phyloP scores from a whole-genome alignment of 208 protist genomes.

The Trypanosoma cruzi region DNA sequence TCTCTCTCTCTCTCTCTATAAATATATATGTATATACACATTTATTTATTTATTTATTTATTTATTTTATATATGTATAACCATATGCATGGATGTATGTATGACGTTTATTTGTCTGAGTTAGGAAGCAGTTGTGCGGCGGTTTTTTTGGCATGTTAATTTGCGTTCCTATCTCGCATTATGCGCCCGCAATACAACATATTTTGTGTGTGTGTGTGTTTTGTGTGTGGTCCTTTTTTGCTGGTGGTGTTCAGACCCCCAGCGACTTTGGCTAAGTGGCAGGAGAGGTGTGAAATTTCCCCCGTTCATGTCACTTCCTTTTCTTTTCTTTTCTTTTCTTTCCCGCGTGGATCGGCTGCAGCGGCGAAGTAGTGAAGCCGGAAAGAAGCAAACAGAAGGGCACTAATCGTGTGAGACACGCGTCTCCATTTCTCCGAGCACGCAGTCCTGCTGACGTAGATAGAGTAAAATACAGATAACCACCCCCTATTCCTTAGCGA shows the following conservation, averaged over 20 bases:
- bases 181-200: not conserved
- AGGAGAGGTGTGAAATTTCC: too few species aligned
- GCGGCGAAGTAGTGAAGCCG: not conserved
- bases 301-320: slow-evolving; percentile 6
- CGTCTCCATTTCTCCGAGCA: too few species aligned
- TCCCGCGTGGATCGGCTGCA: slow-evolving; percentile 3
- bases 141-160: not conserved
- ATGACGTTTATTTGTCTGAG: not conserved
- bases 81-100: not conserved
- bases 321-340: slow-evolving; percentile 12
- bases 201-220: too few species aligned
- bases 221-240: too few species aligned
- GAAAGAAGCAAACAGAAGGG: too few species aligned
- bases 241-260: too few species aligned
- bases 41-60: too few species aligned
- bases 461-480: too few species aligned
- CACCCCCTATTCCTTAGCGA: not conserved
- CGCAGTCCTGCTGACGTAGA: too few species aligned
- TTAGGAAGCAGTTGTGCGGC: not conserved
- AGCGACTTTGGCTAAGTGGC: too few species aligned
- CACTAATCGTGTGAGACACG: too few species aligned
- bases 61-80: not conserved
- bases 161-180: too few species aligned
- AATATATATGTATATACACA: slow-evolving; percentile 7
- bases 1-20: not conserved